Evolutionary conservation across 2,329 filamentous ascomycete genomes (phyloP), one percentile per base, ranked within the genome.

Genomic region (Neoarthrinium moseri): DNA sequence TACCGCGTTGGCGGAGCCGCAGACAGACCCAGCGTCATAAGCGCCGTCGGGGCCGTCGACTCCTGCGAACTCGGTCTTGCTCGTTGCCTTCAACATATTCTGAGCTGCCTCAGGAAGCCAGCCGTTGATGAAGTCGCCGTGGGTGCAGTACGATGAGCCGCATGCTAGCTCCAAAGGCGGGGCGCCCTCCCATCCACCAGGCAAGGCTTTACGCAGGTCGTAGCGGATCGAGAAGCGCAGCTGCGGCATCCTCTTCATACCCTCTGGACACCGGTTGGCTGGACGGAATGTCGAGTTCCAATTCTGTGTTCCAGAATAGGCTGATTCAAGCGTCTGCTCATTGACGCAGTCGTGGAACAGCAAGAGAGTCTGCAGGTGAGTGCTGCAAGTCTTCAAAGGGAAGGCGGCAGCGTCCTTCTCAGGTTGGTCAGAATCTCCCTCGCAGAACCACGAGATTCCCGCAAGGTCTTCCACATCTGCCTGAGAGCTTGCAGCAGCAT

Each of bases 361-460:
- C n/a, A 26, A 78, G 77, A 54, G 83, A 77, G 63, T 82, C 77
- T 50, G 78, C 69, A 40, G 75, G 80, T 10, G 87, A 81, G 41
- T 78, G 75, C 53, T 77, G 8, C 84, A 87, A 1, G 84, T 86
- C 43, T 82, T 82, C 50, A 87, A 86, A 22, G 85, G 85, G 58
- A 86, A 83, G 17, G 84, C 85, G 57, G 88, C 88, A 7, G 82
- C 84, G 18, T 87, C 74, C 3, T 84, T 83, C 61, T 39, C 47
- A 7, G 43, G 36, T 24, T 44, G 49, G 45, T 49, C 47, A 29
- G 39, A 26, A 46, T 53, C 52, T 26, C 44, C 47, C 47, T 56
- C 54, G 45, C 54, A 56, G 39, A 56, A 51, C 54, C 54, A 60
- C 21, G 49, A 34, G 46, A 55, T 48, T 43, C 53, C 48, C 23